A percentile compares a stretch with the other conserved stretches of the same genome.
These are phyloP conservation scores for Pseudonectria buxi DNA, from an alignment of 2,329 filamentous ascomycete genomes.

Conservation along the genomic window DNA sequence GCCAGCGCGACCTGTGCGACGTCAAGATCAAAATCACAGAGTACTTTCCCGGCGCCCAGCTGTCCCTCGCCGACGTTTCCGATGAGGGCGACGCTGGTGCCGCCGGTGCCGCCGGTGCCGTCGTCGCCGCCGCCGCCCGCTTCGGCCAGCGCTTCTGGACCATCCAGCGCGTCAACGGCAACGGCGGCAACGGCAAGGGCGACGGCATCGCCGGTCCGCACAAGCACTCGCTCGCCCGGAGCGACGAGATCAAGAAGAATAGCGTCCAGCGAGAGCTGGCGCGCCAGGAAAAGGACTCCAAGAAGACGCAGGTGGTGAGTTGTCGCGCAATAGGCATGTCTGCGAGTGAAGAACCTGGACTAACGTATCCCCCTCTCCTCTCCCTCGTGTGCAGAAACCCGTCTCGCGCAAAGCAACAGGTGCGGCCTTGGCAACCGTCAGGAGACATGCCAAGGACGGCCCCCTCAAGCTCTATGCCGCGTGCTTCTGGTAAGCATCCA, in stretches of 20 bases:
- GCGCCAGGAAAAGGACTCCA: constrained; percentile 59
- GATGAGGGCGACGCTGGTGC: background rate
- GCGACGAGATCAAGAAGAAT: constrained; percentile 76
- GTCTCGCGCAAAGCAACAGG: constrained; percentile 69
- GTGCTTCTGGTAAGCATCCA: constrained; percentile 64
- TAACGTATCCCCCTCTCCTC: background rate
- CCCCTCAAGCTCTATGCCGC: constrained; percentile 73
- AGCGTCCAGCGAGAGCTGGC: constrained; percentile 62
- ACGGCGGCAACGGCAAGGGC: constrained; percentile 64
- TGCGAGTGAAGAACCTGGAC: background rate
- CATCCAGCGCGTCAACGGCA: constrained; percentile 71
- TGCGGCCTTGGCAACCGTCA: constrained; percentile 59
- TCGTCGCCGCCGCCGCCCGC: constrained; percentile 16
- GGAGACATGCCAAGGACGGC: constrained; percentile 61
- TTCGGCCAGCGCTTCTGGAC: constrained; percentile 59
- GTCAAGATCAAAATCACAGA: constrained; percentile 84
- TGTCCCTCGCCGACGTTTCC: constrained; percentile 21
- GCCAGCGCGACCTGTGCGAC: constrained; percentile 73
- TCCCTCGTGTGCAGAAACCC: constrained; percentile 48
- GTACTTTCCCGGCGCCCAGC: constrained; percentile 54
- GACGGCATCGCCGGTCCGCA: constrained; percentile 67
- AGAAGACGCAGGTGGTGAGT: constrained; percentile 36
- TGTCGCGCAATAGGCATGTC: too few species aligned
- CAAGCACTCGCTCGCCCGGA: constrained; percentile 65
- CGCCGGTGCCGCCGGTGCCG: constrained; percentile 2